phyloP scores from a whole-genome alignment of 2,329 filamentous ascomycete species.

The Pseudocercospora vitis region DNA sequence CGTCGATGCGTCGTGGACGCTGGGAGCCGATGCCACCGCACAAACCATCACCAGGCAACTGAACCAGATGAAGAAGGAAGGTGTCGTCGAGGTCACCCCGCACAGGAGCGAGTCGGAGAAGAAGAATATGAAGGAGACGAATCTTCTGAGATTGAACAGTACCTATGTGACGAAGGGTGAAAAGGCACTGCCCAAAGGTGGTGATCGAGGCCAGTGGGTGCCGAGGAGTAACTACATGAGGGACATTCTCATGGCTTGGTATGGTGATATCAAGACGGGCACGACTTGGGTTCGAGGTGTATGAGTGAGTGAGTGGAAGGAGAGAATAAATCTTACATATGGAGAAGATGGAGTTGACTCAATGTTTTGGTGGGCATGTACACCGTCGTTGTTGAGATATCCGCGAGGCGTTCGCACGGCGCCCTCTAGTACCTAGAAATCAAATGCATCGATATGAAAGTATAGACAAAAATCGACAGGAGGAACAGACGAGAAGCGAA shows the following conservation, averaged over 20 bases:
- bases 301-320: too few species aligned
- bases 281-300: slow-evolving; percentile 39
- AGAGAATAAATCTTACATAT: too few species aligned
- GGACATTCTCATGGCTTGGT: slow-evolving; percentile 46
- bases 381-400: too few species aligned
- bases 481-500: background rate
- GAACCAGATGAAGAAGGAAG: slow-evolving; percentile 51
- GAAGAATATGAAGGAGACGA: slow-evolving; percentile 42
- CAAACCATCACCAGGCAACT: slow-evolving; percentile 53
- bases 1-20: slow-evolving; percentile 61
- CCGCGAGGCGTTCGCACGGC: background rate
- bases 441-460: background rate
- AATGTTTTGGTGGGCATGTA: background rate
- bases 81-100: slow-evolving; percentile 48
- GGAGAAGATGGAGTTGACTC: background rate
- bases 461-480: background rate
- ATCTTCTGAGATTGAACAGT: slow-evolving; percentile 49
- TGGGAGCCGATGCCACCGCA: slow-evolving; percentile 55
- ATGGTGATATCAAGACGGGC: slow-evolving; percentile 44
- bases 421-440: background rate
- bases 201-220: slow-evolving; percentile 46
- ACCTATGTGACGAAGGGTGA: slow-evolving; percentile 53
- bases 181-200: slow-evolving; percentile 50
- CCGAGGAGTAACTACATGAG: slow-evolving; percentile 46
- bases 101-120: slow-evolving; percentile 40